Percentiles rank a stretch among this genome's conserved stretches.
Evolutionary conservation across 129 eudicot species (phyloP).

Genomic region (Saposhnikovia divaricata): DNA sequence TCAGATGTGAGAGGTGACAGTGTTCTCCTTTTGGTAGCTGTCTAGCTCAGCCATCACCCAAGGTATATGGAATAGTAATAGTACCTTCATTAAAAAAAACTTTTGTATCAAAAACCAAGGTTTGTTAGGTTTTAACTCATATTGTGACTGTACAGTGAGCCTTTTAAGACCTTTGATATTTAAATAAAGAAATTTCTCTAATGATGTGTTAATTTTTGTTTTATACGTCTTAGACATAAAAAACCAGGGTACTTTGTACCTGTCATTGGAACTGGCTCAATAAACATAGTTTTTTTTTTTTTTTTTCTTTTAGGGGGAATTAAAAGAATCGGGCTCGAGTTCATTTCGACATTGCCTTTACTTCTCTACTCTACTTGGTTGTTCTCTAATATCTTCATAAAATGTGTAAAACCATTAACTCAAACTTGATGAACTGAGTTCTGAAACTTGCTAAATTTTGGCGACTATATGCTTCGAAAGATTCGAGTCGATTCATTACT

Average conservation of each 20-base stretch:
- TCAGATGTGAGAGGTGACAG: background rate
- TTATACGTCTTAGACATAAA: background rate
- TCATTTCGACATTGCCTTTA: too few species aligned
- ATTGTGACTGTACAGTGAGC: background rate
- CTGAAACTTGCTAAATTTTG: too few species aligned
- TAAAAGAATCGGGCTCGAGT: too few species aligned
- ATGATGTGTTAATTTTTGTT: background rate
- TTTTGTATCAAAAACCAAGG: background rate
- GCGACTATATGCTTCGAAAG: too few species aligned
- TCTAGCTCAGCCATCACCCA: background rate
- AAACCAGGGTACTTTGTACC: background rate
- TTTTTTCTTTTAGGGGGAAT: background rate
- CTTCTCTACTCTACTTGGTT: too few species aligned
- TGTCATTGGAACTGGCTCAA: too few species aligned
- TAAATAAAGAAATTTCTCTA: too few species aligned
- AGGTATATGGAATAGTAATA: background rate
- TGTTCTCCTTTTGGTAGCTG: background rate
- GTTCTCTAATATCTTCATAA: too few species aligned
- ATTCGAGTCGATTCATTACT: background rate
- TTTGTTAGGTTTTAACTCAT: background rate
- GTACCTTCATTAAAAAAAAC: background rate
- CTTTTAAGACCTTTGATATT: background rate
- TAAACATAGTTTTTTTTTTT: too few species aligned
- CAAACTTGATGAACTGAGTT: too few species aligned
- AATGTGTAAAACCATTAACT: too few species aligned